These are phyloP conservation scores for Peronospora farinosa DNA, from an alignment of 352 stramenopile species.

Conservation along the genomic window DNA sequence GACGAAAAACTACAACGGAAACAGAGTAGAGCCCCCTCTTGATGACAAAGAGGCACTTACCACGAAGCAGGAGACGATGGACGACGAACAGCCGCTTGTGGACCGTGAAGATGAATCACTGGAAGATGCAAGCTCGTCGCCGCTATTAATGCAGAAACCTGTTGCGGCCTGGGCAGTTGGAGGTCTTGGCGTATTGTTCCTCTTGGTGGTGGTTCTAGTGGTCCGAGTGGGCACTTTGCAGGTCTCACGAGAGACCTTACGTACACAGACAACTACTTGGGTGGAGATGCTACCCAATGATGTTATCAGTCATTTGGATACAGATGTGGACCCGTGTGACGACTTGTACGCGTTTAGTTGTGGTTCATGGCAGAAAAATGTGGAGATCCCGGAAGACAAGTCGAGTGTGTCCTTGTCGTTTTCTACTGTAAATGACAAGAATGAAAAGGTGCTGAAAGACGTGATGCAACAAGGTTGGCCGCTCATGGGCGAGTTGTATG, in stretches of 20 bases:
- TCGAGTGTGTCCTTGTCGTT: conserved; percentile 34
- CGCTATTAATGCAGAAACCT: conserved; percentile 16
- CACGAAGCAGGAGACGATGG: conserved; percentile 2
- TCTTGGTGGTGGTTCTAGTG: conserved; percentile 41
- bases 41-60: conserved; percentile 13
- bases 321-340: conserved; percentile 41
- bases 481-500: conserved; percentile 48
- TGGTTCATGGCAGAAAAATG: conserved; percentile 40
- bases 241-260: conserved; percentile 18
- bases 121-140: conserved; percentile 4
- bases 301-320: conserved; percentile 44
- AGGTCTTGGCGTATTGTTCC: conserved; percentile 30
- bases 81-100: conserved; percentile 21
- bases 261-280: conserved; percentile 6
- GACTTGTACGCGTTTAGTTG: conserved; percentile 79
- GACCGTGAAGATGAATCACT: conserved; percentile 7
- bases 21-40: conserved; percentile 2
- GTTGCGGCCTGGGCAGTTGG: conserved; percentile 27
- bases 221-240: conserved; percentile 30
- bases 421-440: conserved; percentile 28
- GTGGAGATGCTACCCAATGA: conserved; percentile 27
- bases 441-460: conserved; percentile 37
- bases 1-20: conserved; percentile 28
- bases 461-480: conserved; percentile 63
- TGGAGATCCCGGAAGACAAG: conserved; percentile 35